These are phyloP conservation scores for Moricandia moricandioides DNA, from an alignment of 345 rosid genomes.

Conservation along the genomic window DNA sequence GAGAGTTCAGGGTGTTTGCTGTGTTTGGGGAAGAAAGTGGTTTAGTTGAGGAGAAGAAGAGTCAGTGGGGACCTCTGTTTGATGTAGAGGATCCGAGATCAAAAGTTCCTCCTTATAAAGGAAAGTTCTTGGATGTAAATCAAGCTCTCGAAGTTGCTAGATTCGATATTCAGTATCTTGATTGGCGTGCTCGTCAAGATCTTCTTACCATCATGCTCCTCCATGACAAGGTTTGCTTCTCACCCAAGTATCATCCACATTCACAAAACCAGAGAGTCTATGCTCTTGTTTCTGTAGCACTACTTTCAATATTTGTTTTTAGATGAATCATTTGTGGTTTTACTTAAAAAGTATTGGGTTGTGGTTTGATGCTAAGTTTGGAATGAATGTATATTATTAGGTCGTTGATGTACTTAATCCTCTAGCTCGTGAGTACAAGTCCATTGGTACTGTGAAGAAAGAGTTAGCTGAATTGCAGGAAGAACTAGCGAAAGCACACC, in stretches of 20 bases:
- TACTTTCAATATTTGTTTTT: neutral
- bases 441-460: slow-evolving; percentile 85
- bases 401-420: slow-evolving; percentile 98
- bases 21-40: slow-evolving; percentile 71
- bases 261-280: no score
- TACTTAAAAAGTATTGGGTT: neutral
- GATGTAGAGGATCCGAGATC: slow-evolving; percentile 97
- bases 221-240: slow-evolving; percentile 75
- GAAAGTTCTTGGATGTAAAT: slow-evolving; percentile 78
- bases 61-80: slow-evolving; percentile 65
- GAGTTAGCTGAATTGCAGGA: slow-evolving; percentile 88
- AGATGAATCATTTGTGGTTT: neutral
- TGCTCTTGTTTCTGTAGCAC: neutral
- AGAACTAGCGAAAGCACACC: slow-evolving; percentile 81
- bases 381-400: slow-evolving; percentile 39
- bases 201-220: slow-evolving; percentile 86
- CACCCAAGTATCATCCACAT: neutral
- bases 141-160: slow-evolving; percentile 95
- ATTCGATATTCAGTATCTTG: slow-evolving; percentile 84
- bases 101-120: slow-evolving; percentile 72
- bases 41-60: slow-evolving; percentile 74
- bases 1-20: slow-evolving; percentile 72
- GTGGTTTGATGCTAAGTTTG: neutral
- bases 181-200: slow-evolving; percentile 99
- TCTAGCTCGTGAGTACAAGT: slow-evolving; percentile 92